These are phyloP conservation scores for Moesziomyces sp. DNA, from an alignment of 1,284 basidiomycete genomes.

Conservation along the genomic window DNA sequence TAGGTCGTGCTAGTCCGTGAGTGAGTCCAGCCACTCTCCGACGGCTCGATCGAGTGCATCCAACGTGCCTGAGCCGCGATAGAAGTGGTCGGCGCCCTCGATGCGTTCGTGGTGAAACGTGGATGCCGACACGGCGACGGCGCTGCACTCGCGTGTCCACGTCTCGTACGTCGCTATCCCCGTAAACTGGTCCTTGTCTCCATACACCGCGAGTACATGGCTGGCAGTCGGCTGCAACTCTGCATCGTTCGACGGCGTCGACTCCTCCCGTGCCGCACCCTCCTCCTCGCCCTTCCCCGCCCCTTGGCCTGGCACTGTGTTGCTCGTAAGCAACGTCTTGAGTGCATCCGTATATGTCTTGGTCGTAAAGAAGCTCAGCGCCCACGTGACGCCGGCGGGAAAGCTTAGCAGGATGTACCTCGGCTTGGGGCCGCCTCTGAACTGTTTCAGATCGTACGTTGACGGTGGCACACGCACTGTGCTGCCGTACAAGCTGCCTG, in stretches of 20 bases:
- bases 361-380: conserved; percentile 41
- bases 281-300: conserved; percentile 4
- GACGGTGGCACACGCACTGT: conserved; percentile 11
- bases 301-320: neutral
- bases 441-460: conserved; percentile 29
- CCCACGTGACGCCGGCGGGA: conserved; percentile 49
- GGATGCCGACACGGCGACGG: conserved; percentile 16
- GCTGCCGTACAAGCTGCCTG: conserved; percentile 39
- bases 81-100: conserved; percentile 45
- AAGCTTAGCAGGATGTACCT: conserved; percentile 48
- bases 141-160: conserved; percentile 23
- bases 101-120: conserved; percentile 36
- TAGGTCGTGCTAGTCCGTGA: conserved; percentile 11
- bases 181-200: conserved; percentile 49
- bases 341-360: conserved; percentile 23
- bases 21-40: conserved; percentile 24
- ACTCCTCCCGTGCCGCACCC: conserved; percentile 15
- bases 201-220: conserved; percentile 39
- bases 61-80: conserved; percentile 17
- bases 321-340: conserved; percentile 20
- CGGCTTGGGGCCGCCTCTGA: conserved; percentile 23
- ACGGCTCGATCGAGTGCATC: conserved; percentile 28
- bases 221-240: conserved; percentile 26
- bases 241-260: conserved; percentile 18
- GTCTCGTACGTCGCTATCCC: conserved; percentile 23